Percentiles rank a stretch among this genome's conserved stretches.
phyloP scores from a whole-genome alignment of 78 protist genomes.

The Dictyostelium discoideum region DNA sequence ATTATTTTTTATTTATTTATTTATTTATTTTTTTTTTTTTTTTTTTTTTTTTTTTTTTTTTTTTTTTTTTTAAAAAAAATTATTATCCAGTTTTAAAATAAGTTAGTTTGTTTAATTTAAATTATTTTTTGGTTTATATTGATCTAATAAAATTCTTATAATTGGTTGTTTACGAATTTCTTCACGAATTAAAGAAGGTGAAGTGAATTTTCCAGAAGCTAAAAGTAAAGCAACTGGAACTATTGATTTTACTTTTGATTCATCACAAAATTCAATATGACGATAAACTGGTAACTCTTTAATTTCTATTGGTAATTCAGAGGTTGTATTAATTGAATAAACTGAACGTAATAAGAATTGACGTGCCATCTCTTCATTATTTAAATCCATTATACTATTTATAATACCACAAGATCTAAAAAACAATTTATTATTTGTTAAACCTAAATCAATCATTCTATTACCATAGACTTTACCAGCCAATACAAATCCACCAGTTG shows the following conservation, averaged over 20 bases:
- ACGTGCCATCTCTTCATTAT: neutral
- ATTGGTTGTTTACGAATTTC: conserved; percentile 18
- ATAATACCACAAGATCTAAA: conserved; percentile 83
- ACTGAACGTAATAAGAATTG: conserved; percentile 37
- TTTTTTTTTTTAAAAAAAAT: too few species aligned
- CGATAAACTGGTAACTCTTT: conserved; percentile 34
- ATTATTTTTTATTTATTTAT: too few species aligned
- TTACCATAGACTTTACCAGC: conserved; percentile 87
- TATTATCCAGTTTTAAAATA: too few species aligned
- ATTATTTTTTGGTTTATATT: conserved; percentile 10
- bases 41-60: too few species aligned
- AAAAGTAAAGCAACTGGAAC: conserved; percentile 55
- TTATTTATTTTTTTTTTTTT: too few species aligned
- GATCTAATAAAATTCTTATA: conserved; percentile 32
- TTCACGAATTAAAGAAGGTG: conserved; percentile 43
- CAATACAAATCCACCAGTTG: conserved; percentile 89
- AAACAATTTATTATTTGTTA: conserved; percentile 89
- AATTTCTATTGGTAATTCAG: conserved; percentile 11
- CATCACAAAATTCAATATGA: conserved; percentile 58
- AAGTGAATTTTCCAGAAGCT: conserved; percentile 44
- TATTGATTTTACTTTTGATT: neutral
- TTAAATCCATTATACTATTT: conserved; percentile 13
- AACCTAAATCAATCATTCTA: conserved; percentile 89
- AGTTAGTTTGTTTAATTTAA: too few species aligned
- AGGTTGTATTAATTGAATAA: neutral